Base-by-base conservation (phyloP, 768 basidiomycete genomes). In the Mycena venus region DNA sequence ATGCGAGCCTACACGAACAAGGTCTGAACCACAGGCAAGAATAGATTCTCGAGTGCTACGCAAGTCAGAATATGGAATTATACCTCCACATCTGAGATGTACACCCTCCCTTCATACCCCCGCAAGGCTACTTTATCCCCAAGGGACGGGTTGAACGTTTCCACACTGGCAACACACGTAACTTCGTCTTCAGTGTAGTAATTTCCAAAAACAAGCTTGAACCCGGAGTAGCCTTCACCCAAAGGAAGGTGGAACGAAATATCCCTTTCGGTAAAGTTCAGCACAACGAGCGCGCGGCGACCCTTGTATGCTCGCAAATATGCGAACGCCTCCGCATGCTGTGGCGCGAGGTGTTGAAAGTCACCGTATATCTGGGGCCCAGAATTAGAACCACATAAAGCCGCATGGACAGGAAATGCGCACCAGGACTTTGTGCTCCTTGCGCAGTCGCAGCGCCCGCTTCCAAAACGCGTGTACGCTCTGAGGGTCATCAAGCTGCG, bases 381-480 rank as follows among this genome's bases (percentile, higher is more conserved):
- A 17, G 59, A 68, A 61, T 27, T 60, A 12, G 12, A n/a, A n/a
- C n/a, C n/a, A n/a, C n/a, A 14, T 21, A 34, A 44, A 31, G 25
- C 2, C 11, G 15, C 29, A 27, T 2, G 34, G 42, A 27, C 7
- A 62, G 10, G 10, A 8, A 59, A 60, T 15, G 81, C 88, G 74
- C 68, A 94, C 91, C 76, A 93, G 78, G 27, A 91, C 86, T 21
- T 88, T 84, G 71, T 91, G 79, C 23, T 84, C 80, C 76, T 93
- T 92, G 27, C 94, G 86, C 3, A 91, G 68, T 19, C 68, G 74
- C 36, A 94, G 78, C 11, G 92, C 88, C 23, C 82, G 80, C 79
- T 90, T 91, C 88, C 90, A 95, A 80, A 94, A 95, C 2, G 84
- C 78, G 55, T 84, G 85, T 3, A 93, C 91, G 77, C 91, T 93